phyloP scores from a whole-genome alignment of 805 yeast species.

The Tanozyma kutaoensis region DNA sequence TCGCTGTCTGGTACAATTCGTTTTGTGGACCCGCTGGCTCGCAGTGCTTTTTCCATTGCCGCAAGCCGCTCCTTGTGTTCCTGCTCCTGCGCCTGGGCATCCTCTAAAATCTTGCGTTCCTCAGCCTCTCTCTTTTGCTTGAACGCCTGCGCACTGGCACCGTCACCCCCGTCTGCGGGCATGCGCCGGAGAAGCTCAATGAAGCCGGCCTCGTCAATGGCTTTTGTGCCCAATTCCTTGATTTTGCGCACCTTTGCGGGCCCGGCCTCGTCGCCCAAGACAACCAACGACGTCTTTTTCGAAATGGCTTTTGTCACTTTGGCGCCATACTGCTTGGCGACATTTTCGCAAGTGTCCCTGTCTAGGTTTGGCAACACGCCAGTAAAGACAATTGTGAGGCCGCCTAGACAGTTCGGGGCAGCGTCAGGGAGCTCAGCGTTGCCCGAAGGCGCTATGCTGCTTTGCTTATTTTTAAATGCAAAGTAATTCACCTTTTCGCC shows the following conservation, averaged over 20 bases:
- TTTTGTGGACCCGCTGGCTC: too few relatives aligned
- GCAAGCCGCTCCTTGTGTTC: slow-evolving; percentile 9
- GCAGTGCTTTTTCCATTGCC: slow-evolving; percentile 12
- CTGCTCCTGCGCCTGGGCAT: slow-evolving; percentile 30
- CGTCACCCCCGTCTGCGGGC: slow-evolving; percentile 89
- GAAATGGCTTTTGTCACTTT: slow-evolving; percentile 78
- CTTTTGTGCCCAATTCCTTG: slow-evolving; percentile 57
- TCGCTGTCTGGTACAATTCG: too few relatives aligned
- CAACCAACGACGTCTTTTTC: slow-evolving; percentile 76
- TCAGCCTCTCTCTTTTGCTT: slow-evolving; percentile 57
- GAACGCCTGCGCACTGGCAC: slow-evolving; percentile 67
- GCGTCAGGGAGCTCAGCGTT: slow-evolving; percentile 61
- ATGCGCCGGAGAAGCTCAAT: slow-evolving; percentile 54
- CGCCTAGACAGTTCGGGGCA: slow-evolving; percentile 72
- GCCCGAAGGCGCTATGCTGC: slow-evolving; percentile 15
- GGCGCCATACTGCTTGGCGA: slow-evolving; percentile 85
- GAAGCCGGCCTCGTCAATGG: slow-evolving; percentile 81
- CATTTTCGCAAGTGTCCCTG: slow-evolving; percentile 58
- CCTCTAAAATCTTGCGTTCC: slow-evolving; percentile 37
- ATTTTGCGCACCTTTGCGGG: slow-evolving; percentile 86
- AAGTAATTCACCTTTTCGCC: slow-evolving; percentile 47
- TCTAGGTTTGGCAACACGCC: slow-evolving; percentile 75
- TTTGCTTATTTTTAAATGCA: slow-evolving; percentile 23
- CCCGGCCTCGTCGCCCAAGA: slow-evolving; percentile 92
- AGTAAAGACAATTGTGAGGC: slow-evolving; percentile 86